Evolutionary conservation across 1,284 basidiomycete genomes (phyloP).

Genomic region (Gomphus bonarii): DNA sequence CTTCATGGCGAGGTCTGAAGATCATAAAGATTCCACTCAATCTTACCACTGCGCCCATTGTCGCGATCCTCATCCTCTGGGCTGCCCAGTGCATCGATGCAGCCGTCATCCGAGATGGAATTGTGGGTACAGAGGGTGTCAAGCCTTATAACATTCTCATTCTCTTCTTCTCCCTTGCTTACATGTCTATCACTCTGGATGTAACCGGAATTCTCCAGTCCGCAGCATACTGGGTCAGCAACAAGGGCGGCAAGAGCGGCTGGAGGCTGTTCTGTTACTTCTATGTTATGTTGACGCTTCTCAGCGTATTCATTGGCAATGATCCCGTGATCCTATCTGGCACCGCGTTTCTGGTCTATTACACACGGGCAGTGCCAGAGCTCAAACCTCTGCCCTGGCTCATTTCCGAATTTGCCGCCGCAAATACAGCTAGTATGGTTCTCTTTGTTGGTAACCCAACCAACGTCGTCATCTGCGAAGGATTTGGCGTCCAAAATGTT

Average conservation of each 20-base stretch:
- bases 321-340: slow-evolving; percentile 82
- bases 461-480: slow-evolving; percentile 59
- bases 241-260: slow-evolving; percentile 63
- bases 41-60: slow-evolving; percentile 66
- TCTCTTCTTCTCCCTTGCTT: slow-evolving; percentile 86
- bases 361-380: slow-evolving; percentile 59
- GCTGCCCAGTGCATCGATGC: slow-evolving; percentile 66
- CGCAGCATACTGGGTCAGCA: slow-evolving; percentile 81
- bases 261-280: slow-evolving; percentile 67
- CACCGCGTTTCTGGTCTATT: slow-evolving; percentile 81
- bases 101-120: slow-evolving; percentile 55
- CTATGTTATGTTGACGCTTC: slow-evolving; percentile 70
- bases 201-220: slow-evolving; percentile 81
- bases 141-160: slow-evolving; percentile 91
- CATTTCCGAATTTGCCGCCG: slow-evolving; percentile 55
- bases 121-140: slow-evolving; percentile 65
- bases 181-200: slow-evolving; percentile 90
- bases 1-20: no score
- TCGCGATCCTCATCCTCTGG: slow-evolving; percentile 72
- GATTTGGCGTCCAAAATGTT: slow-evolving; percentile 47
- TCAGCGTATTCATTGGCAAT: slow-evolving; percentile 82
- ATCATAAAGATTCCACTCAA: slow-evolving; percentile 49
- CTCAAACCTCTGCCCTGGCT: slow-evolving; percentile 33
- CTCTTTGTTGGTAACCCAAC: slow-evolving; percentile 66
- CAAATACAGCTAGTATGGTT: slow-evolving; percentile 73